Percentiles rank a stretch among this genome's conserved stretches.
Conservation (phyloP, 768 basidiomycete species). For the Termitomyces sp. region DNA sequence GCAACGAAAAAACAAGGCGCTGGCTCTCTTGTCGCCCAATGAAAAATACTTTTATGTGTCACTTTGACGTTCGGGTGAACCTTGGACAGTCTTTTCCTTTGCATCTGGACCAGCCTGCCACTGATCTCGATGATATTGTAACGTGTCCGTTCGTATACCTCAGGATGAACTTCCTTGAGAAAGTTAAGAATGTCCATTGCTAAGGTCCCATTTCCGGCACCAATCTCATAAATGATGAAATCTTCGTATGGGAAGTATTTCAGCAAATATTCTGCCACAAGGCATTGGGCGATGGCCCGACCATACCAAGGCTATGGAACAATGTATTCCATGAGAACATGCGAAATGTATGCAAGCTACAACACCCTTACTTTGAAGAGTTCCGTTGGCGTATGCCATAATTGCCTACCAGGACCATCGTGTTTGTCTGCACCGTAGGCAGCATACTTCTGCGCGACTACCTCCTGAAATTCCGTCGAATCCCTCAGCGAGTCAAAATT, state of each 20-base stretch:
- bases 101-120: slow-evolving; percentile 64
- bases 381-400: slow-evolving; percentile 99
- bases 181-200: slow-evolving; percentile 85
- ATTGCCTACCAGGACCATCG: slow-evolving; percentile 75
- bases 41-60: slow-evolving; percentile 76
- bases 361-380: slow-evolving; percentile 76
- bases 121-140: slow-evolving; percentile 97
- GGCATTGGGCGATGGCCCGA: slow-evolving; percentile 80
- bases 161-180: slow-evolving; percentile 71
- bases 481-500: slow-evolving; percentile 66
- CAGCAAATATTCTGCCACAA: slow-evolving; percentile 87
- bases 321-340: slow-evolving; percentile 3
- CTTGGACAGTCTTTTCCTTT: slow-evolving; percentile 57
- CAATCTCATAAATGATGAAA: slow-evolving; percentile 94
- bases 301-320: slow-evolving; percentile 84
- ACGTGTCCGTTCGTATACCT: slow-evolving; percentile 87
- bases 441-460: slow-evolving; percentile 72
- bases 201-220: slow-evolving; percentile 95
- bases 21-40: slow-evolving; percentile 68
- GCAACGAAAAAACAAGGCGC: slow-evolving; percentile 92
- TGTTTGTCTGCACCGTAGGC: slow-evolving; percentile 56
- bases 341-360: slow-evolving; percentile 1
- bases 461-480: slow-evolving; percentile 71
- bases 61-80: slow-evolving; percentile 66
- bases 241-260: slow-evolving; percentile 97